Evolutionary conservation across 768 basidiomycete genomes (phyloP), one percentile per base, ranked within the genome.

Genomic region (Amylocystis lapponica): DNA sequence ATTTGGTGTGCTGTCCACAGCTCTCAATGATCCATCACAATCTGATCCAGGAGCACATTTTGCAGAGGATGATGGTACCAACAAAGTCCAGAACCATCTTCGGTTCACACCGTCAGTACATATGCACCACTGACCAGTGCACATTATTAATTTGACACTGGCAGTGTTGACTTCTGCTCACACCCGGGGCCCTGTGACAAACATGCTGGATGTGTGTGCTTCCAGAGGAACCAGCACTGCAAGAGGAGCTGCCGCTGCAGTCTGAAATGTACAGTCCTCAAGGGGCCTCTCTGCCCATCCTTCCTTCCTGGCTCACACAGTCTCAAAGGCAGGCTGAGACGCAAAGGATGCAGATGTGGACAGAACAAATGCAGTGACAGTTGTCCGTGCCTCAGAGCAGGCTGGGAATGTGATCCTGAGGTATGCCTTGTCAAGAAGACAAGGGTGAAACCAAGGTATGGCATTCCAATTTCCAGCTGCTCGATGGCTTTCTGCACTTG

Each of bases 371-470:
- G 23, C 16, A n/a, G 26, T 10, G 30, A 36, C 0, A 42, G 26
- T 3, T 80, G 78, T 50, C 27, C 53, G 1, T 81, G 79, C 57
- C 39, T 26, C 1, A 38, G 27, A 5, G 20, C 52, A 0, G 31
- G 21, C 0, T 62, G 72, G 36, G 78, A 81, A 54, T 81, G 79
- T 47, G 66, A 74, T 46, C 78, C 78, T 14, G 75, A 75, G 9
- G 41, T 72, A 4, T 81, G 79, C n/a, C n/a, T n/a, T n/a, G n/a
- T n/a, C n/a, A n/a, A n/a, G n/a, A n/a, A n/a, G n/a, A n/a, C n/a
- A n/a, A n/a, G n/a, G n/a, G n/a, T n/a, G n/a, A n/a, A n/a, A n/a
- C n/a, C n/a, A n/a, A n/a, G n/a, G n/a, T n/a, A n/a, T n/a, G n/a
- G n/a, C n/a, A n/a, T n/a, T n/a, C n/a, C n/a, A n/a, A n/a, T n/a